Evolutionary conservation across 352 stramenopile species (phyloP).

Genomic region (Pythium volutum): DNA sequence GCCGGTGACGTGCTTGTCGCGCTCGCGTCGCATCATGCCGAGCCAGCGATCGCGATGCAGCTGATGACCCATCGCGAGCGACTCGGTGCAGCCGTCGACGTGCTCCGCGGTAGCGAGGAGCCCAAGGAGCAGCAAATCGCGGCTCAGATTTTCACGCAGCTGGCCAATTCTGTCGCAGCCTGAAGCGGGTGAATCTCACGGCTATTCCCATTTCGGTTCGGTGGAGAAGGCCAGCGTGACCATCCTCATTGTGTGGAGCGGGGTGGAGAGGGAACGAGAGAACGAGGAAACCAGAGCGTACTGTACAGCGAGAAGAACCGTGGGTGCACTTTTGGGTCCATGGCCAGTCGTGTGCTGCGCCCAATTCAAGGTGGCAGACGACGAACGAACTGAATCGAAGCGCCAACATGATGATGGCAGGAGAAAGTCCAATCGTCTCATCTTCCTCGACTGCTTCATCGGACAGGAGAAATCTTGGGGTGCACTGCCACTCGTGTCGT

Average conservation of each 20-base stretch:
- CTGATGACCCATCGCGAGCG: slow-evolving; percentile 51
- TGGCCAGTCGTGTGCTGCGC: neutral
- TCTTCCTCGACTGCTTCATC: neutral
- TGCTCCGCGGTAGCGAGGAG: slow-evolving; percentile 51
- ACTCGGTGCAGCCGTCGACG: slow-evolving; percentile 37
- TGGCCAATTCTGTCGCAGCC: slow-evolving; percentile 20
- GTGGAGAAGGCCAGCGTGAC: neutral
- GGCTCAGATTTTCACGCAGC: slow-evolving; percentile 41
- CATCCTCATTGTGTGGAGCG: neutral
- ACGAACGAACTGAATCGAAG: neutral
- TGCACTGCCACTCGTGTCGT: too few species aligned
- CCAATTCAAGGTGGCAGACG: neutral
- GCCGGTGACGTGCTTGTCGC: slow-evolving; percentile 45
- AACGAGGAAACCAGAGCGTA: neutral
- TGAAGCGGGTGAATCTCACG: slow-evolving; percentile 1
- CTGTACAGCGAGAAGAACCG: neutral
- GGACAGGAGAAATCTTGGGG: too few species aligned
- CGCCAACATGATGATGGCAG: too few species aligned
- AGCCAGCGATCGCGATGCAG: slow-evolving; percentile 38
- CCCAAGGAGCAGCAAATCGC: slow-evolving; percentile 60
- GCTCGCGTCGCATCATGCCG: slow-evolving; percentile 34
- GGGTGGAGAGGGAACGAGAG: neutral
- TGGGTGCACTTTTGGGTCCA: neutral
- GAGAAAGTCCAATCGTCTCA: neutral
- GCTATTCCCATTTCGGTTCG: neutral